These are phyloP conservation scores for Porcisia deanei DNA, from an alignment of 208 protist species.

Conservation along the genomic window DNA sequence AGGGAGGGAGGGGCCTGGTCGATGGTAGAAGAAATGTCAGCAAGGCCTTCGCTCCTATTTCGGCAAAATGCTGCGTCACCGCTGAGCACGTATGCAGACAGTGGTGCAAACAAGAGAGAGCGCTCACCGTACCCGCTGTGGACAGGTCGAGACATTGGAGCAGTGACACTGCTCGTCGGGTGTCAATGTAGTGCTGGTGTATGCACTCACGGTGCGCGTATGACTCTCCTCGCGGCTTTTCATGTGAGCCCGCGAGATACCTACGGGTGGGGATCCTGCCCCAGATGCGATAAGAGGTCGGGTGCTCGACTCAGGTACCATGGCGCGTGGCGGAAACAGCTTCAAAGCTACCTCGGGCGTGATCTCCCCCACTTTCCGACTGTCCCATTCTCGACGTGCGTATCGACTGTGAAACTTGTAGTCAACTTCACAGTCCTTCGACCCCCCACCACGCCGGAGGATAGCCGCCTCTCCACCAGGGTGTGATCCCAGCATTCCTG, in stretches of 20 bases:
- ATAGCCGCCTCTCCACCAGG: conserved; percentile 71
- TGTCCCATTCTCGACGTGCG: conserved; percentile 50
- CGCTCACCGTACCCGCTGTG: conserved; percentile 12
- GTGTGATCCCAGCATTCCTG: conserved; percentile 55
- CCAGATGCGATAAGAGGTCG: neutral
- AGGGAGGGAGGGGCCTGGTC: too few relatives aligned
- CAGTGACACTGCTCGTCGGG: conserved; percentile 8
- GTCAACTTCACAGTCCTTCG: conserved; percentile 64
- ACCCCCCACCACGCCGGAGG: conserved; percentile 63
- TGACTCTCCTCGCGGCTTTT: conserved; percentile 22
- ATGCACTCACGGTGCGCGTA: conserved; percentile 30
- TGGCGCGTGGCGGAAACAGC: conserved; percentile 21
- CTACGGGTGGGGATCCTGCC: conserved; percentile 5
- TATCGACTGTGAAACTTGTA: conserved; percentile 71
- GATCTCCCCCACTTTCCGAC: conserved; percentile 68
- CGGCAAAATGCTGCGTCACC: neutral
- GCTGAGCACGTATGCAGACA: neutral
- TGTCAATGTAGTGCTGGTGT: conserved; percentile 17
- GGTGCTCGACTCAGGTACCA: neutral
- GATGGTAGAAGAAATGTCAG: neutral
- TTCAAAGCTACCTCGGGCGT: conserved; percentile 22
- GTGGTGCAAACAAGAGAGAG: neutral
- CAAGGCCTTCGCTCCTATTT: neutral
- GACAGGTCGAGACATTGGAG: neutral
- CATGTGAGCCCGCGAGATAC: conserved; percentile 7